phyloP scores from a whole-genome alignment of 306 rosid genomes.

The Pterocarpus santalinus region DNA sequence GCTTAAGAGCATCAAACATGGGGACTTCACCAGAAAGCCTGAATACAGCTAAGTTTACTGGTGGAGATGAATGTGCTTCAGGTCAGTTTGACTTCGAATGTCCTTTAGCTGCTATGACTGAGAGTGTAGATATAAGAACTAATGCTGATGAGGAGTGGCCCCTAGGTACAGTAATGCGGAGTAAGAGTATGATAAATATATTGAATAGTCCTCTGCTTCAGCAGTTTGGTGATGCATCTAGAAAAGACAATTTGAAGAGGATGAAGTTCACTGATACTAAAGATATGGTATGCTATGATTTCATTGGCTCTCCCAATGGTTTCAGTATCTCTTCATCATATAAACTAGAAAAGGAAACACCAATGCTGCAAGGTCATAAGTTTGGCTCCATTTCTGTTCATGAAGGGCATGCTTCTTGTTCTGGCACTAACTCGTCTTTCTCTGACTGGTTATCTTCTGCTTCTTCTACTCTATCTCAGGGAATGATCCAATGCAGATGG shows the following conservation, averaged over 20 bases:
- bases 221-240: slow-evolving; percentile 56
- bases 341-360: slow-evolving; percentile 52
- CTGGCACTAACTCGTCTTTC: slow-evolving; percentile 65
- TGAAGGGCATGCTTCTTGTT: slow-evolving; percentile 62
- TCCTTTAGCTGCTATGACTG: slow-evolving; percentile 12
- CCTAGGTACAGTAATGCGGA: slow-evolving; percentile 83
- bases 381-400: slow-evolving; percentile 53
- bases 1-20: slow-evolving; percentile 56
- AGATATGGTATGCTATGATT: slow-evolving; percentile 61
- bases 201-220: slow-evolving; percentile 76
- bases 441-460: slow-evolving; percentile 65
- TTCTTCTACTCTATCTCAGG: slow-evolving; percentile 63
- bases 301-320: slow-evolving; percentile 58
- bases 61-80: slow-evolving; percentile 48
- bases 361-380: slow-evolving; percentile 50
- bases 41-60: slow-evolving; percentile 43
- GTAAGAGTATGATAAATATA: slow-evolving; percentile 87
- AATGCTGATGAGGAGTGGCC: slow-evolving; percentile 52
- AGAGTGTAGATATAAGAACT: slow-evolving; percentile 34
- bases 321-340: slow-evolving; percentile 58
- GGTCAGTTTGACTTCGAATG: slow-evolving; percentile 53
- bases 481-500: slow-evolving; percentile 97
- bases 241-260: slow-evolving; percentile 58
- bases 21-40: slow-evolving; percentile 58
- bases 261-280: slow-evolving; percentile 57